These are phyloP conservation scores for Colletotrichum nymphaeae DNA, from an alignment of 2,329 filamentous ascomycete genomes.

Conservation along the genomic window DNA sequence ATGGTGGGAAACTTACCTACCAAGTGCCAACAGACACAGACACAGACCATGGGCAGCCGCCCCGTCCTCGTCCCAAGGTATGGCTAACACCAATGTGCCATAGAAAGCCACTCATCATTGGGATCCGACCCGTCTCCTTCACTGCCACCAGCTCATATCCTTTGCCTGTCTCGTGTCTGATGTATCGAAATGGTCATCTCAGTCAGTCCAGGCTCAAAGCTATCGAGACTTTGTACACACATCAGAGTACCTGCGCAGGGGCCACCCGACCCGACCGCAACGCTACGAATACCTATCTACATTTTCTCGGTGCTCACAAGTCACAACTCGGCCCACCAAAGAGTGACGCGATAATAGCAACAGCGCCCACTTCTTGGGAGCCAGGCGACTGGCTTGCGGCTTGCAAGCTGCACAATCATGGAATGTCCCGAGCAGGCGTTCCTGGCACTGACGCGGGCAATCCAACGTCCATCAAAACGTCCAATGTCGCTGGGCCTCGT, in stretches of 20 bases:
- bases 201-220: not conserved
- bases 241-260: not conserved
- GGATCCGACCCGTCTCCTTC: not conserved
- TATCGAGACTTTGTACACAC: not conserved
- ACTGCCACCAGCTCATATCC: not conserved
- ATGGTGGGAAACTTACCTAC: no score
- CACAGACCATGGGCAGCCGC: no score
- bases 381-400: no score
- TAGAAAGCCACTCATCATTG: not conserved
- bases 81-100: not conserved
- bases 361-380: not conserved
- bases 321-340: not conserved
- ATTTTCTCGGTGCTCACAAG: not conserved
- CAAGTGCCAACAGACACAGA: no score
- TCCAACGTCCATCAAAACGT: constrained; percentile 4
- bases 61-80: not conserved
- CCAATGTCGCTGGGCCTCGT: not conserved
- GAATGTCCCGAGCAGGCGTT: constrained; percentile 2
- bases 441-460: not conserved
- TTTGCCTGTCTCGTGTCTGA: not conserved
- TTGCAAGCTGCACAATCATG: not conserved
- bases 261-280: constrained; percentile 10
- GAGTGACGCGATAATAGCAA: not conserved
- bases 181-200: not conserved
- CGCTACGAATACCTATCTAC: not conserved